Percentiles rank a stretch among this genome's conserved stretches.
Conservation (phyloP, 2,329 filamentous ascomycete species). For the Diplocarpon mali region DNA sequence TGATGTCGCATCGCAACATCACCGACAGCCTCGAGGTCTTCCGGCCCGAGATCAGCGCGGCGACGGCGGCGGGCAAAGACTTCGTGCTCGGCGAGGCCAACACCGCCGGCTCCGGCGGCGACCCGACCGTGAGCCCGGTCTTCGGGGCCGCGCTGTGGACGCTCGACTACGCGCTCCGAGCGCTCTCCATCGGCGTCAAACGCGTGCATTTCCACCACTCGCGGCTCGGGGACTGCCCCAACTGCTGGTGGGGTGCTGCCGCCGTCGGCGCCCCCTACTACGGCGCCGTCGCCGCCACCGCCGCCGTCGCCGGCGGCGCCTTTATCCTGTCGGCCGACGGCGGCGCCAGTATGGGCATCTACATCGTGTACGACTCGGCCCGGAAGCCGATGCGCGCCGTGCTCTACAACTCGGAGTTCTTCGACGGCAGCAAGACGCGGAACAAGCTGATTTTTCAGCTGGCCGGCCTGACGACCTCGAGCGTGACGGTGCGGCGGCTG, state of each 20-base stretch:
- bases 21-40: conserved; percentile 16
- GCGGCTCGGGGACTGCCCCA: conserved; percentile 26
- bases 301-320: conserved; percentile 18
- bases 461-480: conserved; percentile 8
- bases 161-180: conserved; percentile 21
- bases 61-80: conserved; percentile 16
- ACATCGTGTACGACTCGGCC: conserved; percentile 17
- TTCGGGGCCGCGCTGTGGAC: conserved; percentile 25
- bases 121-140: conserved; percentile 16
- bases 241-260: conserved; percentile 24
- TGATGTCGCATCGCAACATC: conserved; percentile 24
- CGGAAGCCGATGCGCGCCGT: conserved; percentile 13
- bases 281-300: conserved; percentile 20
- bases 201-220: conserved; percentile 24
- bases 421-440: conserved; percentile 15
- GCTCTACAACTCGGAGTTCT: conserved; percentile 24
- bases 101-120: conserved; percentile 24
- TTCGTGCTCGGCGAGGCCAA: conserved; percentile 26
- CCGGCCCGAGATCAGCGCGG: conserved; percentile 18
- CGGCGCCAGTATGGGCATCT: conserved; percentile 15
- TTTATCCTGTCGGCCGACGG: conserved; percentile 19
- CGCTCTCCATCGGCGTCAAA: conserved; percentile 15
- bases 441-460: conserved; percentile 16
- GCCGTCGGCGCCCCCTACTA: conserved; percentile 23
- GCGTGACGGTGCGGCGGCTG: conserved; percentile 20